Evolutionary conservation across 225 moss, liverwort and hornwort genomes (phyloP).

Genomic region (Polytrichum formosum): DNA sequence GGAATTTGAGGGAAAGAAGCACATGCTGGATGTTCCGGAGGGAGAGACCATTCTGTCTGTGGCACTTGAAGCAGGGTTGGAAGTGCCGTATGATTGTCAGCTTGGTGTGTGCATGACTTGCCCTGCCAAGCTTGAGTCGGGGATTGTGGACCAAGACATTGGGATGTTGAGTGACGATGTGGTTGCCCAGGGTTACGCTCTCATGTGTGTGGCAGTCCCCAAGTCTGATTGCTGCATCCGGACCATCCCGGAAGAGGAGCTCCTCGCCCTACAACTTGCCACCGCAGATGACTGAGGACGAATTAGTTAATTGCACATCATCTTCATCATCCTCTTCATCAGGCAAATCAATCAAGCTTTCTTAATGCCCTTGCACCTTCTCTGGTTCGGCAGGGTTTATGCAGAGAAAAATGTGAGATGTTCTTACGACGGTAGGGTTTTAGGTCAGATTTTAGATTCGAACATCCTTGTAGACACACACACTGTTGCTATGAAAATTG

Average conservation of each 20-base stretch:
- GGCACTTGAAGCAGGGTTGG: slow-evolving; percentile 63
- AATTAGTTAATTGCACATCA: not conserved
- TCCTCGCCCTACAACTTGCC: slow-evolving; percentile 82
- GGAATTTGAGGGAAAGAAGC: slow-evolving; percentile 59
- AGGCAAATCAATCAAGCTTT: no score
- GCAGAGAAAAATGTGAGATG: no score
- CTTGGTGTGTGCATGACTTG: slow-evolving; percentile 99
- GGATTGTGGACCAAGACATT: slow-evolving; percentile 75
- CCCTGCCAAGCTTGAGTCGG: slow-evolving; percentile 79
- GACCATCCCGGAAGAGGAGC: slow-evolving; percentile 93
- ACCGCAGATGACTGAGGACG: slow-evolving; percentile 64
- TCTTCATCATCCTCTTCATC: no score
- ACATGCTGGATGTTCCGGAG: slow-evolving; percentile 68
- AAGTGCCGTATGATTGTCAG: slow-evolving; percentile 84
- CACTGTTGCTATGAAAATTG: no score
- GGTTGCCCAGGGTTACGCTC: slow-evolving; percentile 73
- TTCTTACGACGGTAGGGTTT: no score
- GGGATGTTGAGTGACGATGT: slow-evolving; percentile 99
- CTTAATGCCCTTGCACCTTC: no score
- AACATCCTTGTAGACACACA: no score
- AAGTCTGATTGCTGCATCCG: slow-evolving; percentile 78
- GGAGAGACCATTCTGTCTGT: slow-evolving; percentile 76
- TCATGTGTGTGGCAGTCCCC: slow-evolving; percentile 93
- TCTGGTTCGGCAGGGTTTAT: no score
- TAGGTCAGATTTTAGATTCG: no score